A percentile compares a stretch with the other conserved stretches of the same genome.
These are phyloP conservation scores for Eucalyptus pauciflora DNA, from an alignment of 345 rosid genomes.

Conservation along the genomic window DNA sequence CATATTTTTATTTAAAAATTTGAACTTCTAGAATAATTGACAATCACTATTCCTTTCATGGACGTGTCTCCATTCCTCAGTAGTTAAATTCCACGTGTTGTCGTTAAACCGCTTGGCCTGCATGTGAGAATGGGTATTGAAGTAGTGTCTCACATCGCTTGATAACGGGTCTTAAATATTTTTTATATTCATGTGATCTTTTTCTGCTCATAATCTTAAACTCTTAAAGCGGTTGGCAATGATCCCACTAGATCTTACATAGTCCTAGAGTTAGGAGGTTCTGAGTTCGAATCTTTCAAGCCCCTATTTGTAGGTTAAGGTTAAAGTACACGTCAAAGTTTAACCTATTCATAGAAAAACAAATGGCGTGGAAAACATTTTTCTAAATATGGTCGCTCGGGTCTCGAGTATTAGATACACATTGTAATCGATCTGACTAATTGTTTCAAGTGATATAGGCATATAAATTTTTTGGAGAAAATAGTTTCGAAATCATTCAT, in stretches of 20 bases:
- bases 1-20: too few species aligned
- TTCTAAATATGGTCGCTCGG: accelerated
- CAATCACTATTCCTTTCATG: neutral
- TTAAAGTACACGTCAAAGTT: accelerated
- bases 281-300: accelerated
- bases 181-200: too few species aligned
- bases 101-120: accelerated
- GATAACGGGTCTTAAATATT: accelerated
- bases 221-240: accelerated
- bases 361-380: neutral
- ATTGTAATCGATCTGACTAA: accelerated
- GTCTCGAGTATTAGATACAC: neutral
- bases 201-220: too few species aligned
- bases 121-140: neutral
- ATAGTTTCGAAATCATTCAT: too few species aligned
- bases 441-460: accelerated
- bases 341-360: too few species aligned
- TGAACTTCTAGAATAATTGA: too few species aligned
- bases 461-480: too few species aligned
- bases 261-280: accelerated
- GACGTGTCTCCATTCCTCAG: neutral
- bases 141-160: accelerated
- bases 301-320: neutral
- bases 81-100: neutral
- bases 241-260: too few species aligned